These are phyloP conservation scores for Musa acuminata DNA, from an alignment of 176 grass and related monocot genomes.

Conservation along the genomic window DNA sequence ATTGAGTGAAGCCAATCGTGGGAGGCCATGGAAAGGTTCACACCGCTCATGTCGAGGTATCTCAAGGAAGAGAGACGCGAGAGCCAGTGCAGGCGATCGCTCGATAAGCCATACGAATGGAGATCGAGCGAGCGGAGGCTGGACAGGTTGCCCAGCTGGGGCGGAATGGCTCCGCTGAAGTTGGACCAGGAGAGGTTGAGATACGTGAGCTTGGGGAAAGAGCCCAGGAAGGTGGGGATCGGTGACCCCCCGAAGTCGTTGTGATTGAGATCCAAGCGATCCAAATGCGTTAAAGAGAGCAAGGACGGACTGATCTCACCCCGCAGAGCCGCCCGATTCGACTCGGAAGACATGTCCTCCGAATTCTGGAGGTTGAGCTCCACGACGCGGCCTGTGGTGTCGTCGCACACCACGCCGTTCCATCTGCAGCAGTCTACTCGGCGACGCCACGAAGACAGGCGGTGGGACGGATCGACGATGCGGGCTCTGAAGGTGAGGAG, in stretches of 20 bases:
- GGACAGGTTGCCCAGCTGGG: slow-evolving; percentile 13
- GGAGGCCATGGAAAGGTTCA: background rate
- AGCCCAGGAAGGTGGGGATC: too few species aligned
- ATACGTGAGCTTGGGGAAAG: too few species aligned
- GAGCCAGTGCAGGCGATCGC: slow-evolving; percentile 6
- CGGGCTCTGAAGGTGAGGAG: background rate
- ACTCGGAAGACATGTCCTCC: too few species aligned
- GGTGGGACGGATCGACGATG: background rate
- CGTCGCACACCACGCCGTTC: background rate
- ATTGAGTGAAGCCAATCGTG: slow-evolving; percentile 21
- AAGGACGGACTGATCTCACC: too few species aligned
- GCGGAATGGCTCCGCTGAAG: too few species aligned
- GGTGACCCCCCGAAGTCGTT: too few species aligned
- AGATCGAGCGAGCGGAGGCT: slow-evolving; percentile 30
- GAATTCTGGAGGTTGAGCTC: too few species aligned
- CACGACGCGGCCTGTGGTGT: too few species aligned
- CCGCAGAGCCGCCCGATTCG: too few species aligned
- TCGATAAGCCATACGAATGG: background rate
- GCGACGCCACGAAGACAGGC: background rate
- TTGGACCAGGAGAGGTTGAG: too few species aligned
- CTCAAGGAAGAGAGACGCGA: slow-evolving; percentile 1
- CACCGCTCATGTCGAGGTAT: background rate
- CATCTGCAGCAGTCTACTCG: background rate
- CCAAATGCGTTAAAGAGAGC: too few species aligned
- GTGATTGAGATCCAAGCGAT: too few species aligned